Percentiles rank a stretch among this genome's conserved stretches.
Evolutionary conservation across 2,329 filamentous ascomycete species (phyloP).

Genomic region (Epichloe elymi): DNA sequence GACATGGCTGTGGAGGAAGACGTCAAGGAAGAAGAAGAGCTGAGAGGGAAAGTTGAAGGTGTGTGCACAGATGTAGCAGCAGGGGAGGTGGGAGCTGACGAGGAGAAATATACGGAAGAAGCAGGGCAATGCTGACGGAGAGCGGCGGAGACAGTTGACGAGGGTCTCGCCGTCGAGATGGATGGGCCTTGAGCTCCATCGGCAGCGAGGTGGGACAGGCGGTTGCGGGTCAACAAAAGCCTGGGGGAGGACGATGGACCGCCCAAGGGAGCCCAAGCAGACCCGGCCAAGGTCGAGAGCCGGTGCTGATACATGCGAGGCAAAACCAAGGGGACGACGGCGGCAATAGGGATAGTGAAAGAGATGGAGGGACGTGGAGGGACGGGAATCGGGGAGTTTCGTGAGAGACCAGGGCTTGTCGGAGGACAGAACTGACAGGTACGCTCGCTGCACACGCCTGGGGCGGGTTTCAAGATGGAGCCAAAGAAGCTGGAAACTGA

Average conservation of each 20-base stretch:
- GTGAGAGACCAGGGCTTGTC: neutral
- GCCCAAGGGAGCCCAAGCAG: constrained; percentile 6
- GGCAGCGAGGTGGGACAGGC: constrained; percentile 5
- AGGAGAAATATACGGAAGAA: constrained; percentile 2
- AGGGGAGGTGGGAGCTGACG: neutral
- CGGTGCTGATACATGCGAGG: constrained; percentile 10
- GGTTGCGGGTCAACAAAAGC: constrained; percentile 8
- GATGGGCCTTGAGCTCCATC: constrained; percentile 1
- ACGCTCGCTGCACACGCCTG: neutral
- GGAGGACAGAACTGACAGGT: no score
- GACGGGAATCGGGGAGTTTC: neutral
- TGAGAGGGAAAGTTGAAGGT: constrained; percentile 1
- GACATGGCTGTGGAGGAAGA: constrained; percentile 11
- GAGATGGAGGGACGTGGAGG: neutral
- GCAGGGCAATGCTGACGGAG: constrained; percentile 1
- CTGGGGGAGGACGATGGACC: constrained; percentile 7
- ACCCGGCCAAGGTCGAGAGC: constrained; percentile 7
- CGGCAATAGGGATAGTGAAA: neutral
- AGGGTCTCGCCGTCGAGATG: constrained; percentile 3
- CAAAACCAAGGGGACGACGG: constrained; percentile 6
- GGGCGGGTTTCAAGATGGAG: constrained; percentile 1
- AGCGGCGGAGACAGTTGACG: constrained; percentile 1
- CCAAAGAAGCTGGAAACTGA: constrained; percentile 1
- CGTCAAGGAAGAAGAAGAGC: constrained; percentile 5
- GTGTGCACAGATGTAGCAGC: neutral